Conservation (phyloP, 2,329 filamentous ascomycete genomes). For the Grosmannia serpens region DNA sequence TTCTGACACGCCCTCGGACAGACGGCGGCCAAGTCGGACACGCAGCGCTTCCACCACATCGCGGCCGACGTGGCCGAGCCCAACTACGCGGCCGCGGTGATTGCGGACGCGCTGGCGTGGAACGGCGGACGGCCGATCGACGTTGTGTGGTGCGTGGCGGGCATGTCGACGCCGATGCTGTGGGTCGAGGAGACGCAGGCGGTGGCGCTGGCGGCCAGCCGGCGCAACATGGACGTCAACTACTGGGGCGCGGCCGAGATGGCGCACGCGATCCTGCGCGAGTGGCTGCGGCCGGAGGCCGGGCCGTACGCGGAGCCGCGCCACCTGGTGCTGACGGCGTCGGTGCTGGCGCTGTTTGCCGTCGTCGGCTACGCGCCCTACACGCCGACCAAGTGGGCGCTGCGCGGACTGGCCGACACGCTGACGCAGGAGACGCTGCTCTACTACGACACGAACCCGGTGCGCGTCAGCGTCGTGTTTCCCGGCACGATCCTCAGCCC, state of each 20-base stretch:
- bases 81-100: slow-evolving; percentile 56
- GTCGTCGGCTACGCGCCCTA: slow-evolving; percentile 78
- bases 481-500: slow-evolving; percentile 75
- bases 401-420: slow-evolving; percentile 73
- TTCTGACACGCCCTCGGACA: slow-evolving; percentile 20
- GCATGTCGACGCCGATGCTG: slow-evolving; percentile 59
- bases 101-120: slow-evolving; percentile 65
- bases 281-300: slow-evolving; percentile 53
- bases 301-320: slow-evolving; percentile 40
- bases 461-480: slow-evolving; percentile 71
- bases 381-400: slow-evolving; percentile 71
- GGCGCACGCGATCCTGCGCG: slow-evolving; percentile 63
- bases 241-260: slow-evolving; percentile 83
- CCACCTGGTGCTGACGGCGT: slow-evolving; percentile 83
- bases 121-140: slow-evolving; percentile 66
- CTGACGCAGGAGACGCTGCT: slow-evolving; percentile 74
- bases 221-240: slow-evolving; percentile 81
- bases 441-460: slow-evolving; percentile 55
- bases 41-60: slow-evolving; percentile 74
- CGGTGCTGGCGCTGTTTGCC: slow-evolving; percentile 61
- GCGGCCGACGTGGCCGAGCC: slow-evolving; percentile 67
- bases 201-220: slow-evolving; percentile 47
- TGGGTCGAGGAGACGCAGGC: slow-evolving; percentile 60
- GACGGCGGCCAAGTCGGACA: slow-evolving; percentile 53
- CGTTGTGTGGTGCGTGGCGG: slow-evolving; percentile 85